These are phyloP conservation scores for Pseudogymnoascus verrucosus DNA, from an alignment of 2,329 filamentous ascomycete genomes.

Conservation along the genomic window DNA sequence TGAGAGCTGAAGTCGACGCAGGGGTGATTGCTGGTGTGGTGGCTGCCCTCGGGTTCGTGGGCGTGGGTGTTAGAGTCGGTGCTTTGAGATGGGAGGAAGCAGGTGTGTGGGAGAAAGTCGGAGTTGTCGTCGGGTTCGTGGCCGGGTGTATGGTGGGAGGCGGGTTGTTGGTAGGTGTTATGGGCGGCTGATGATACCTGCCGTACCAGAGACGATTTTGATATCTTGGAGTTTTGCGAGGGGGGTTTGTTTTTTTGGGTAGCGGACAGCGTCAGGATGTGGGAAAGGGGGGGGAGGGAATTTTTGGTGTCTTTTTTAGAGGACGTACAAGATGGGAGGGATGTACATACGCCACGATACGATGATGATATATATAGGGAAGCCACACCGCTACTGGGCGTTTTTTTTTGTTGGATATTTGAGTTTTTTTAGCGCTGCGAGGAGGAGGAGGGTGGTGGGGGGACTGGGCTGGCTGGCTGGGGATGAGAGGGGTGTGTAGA, in stretches of 20 bases:
- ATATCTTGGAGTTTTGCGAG: not conserved
- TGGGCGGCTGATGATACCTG: not conserved
- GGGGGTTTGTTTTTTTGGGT: not conserved
- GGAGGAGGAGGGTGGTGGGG: not conserved
- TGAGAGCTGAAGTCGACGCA: conserved; percentile 63
- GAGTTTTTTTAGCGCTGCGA: not conserved
- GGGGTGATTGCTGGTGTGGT: conserved; percentile 64
- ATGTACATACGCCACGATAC: not conserved
- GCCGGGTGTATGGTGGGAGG: not conserved
- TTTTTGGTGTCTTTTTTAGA: not conserved
- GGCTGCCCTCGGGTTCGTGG: conserved; percentile 55
- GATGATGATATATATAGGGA: not conserved
- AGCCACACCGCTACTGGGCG: not conserved
- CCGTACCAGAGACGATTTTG: not conserved
- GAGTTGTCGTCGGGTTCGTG: not conserved
- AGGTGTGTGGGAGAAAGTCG: not conserved
- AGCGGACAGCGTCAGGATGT: not conserved
- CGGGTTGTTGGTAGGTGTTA: not conserved
- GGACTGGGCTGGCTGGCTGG: not conserved
- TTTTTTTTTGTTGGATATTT: not conserved
- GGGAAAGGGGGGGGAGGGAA: not conserved
- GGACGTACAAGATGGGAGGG: not conserved
- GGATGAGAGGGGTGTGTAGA: not conserved
- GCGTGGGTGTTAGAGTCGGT: conserved; percentile 34
- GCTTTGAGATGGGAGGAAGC: not conserved